Conservation (phyloP, 768 basidiomycete genomes). For the Omphalotus guepiniiformis region DNA sequence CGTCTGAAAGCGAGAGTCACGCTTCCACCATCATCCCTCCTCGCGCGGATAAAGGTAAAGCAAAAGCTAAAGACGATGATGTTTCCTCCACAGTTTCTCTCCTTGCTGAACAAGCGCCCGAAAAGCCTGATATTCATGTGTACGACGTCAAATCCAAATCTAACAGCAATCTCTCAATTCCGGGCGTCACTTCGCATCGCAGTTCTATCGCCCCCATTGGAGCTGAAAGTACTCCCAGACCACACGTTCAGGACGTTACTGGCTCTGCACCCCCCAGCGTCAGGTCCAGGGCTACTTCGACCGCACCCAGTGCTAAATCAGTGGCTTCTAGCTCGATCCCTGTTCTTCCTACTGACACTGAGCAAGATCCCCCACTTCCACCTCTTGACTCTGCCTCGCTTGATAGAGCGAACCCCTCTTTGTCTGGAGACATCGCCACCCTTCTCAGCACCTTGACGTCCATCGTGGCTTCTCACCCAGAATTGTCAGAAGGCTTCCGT, state of each 20-base stretch:
- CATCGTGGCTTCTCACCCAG: constrained; percentile 63
- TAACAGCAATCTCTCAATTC: constrained; percentile 2
- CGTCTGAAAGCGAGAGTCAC: constrained; percentile 25
- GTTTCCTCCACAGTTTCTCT: constrained; percentile 36
- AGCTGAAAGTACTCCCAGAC: constrained; percentile 36
- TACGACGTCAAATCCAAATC: constrained; percentile 28
- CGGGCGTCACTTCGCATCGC: constrained; percentile 9
- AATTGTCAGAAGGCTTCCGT: constrained; percentile 63
- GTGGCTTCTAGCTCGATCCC: constrained; percentile 4
- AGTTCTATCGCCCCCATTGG: constrained; percentile 12
- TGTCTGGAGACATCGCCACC: constrained; percentile 61
- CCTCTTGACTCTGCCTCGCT: constrained; percentile 32
- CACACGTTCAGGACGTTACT: constrained; percentile 10
- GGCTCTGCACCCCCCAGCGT: not conserved
- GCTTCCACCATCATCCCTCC: constrained; percentile 23
- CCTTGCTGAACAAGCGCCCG: constrained; percentile 38
- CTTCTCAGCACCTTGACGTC: constrained; percentile 53
- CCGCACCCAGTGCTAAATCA: not conserved
- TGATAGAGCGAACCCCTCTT: constrained; percentile 32
- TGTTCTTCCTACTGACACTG: constrained; percentile 9
- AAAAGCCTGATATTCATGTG: constrained; percentile 63
- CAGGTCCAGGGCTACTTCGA: not conserved
- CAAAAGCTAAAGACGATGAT: constrained; percentile 25
- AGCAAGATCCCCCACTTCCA: constrained; percentile 49
- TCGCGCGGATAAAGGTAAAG: constrained; percentile 37